Evolutionary conservation across 257 asterid genomes (phyloP), one percentile per base, ranked within the genome.

Genomic region (Oldenlandia corymbosa): DNA sequence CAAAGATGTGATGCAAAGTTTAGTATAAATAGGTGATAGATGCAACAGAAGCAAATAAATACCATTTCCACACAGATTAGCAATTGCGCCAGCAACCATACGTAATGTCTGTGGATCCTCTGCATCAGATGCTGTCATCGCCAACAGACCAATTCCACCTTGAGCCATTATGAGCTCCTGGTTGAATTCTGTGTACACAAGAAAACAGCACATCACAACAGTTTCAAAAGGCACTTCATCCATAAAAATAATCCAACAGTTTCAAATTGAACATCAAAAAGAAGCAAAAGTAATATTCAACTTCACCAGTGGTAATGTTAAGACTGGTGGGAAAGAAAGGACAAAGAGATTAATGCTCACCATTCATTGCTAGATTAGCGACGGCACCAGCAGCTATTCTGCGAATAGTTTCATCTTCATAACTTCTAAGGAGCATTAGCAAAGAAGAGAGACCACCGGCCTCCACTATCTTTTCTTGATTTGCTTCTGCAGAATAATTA

Each of bases 71-170:
- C 99, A 93, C 24, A 93, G 81, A 80, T 93, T 93, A 31, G 99
- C 99, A 64, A 90, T 82, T 61, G 99, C 99, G 78, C 99, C 99
- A 55, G 99, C 99, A 60, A 93, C 99, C 99, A 93, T 93, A 53
- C 99, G 83, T 41, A 93, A 80, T 72, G 99, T 93, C 75, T 93
- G 99, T 32, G 99, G 96, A 81, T 93, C 99, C 77, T 86, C 96
- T 5, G 97, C 99, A 75, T 93, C 97, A 67, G 90, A 68, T 45
- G 97, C 95, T 34, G 97, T 93, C 77, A 78, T 73, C 52, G 99
- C 95, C 73, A 93, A 77, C 52, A 93, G 81, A 70, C 76, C 50
- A 66, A 93, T 84, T 47, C 99, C 97, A 30, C 97, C 94, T 84
- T 93, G 97, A 56, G 89, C 84, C 99, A 93, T 93, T 84, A 93